Base-by-base conservation (phyloP, 441 rosid species). In the Populus hybrid region DNA sequence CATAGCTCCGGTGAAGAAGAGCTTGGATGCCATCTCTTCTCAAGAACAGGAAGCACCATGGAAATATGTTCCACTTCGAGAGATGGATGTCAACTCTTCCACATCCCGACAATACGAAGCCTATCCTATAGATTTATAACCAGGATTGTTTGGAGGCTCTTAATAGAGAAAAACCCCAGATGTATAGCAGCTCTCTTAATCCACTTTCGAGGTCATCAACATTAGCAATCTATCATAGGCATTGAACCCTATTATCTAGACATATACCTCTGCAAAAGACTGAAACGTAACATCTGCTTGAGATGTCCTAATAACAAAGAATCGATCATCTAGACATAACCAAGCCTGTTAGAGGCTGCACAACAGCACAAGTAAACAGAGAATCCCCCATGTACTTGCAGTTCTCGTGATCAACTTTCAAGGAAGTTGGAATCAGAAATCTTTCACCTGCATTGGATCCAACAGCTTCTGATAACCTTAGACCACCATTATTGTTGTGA, bases 321-420 rank as follows among this genome's bases (percentile, higher is more conserved):
- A 57, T 38, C 59, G 40, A 83, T 89, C 90, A 90, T 76, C 93
- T 87, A 73, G 93, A 89, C 94, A 88, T 84, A 46, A 88, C 87
- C 87, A 90, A 79, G 85, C 84, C 86, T 68, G 91, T 81, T 74
- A 87, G 86, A 36, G 86, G 73, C 14, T 86, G 84, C 75, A 80
- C 88, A 23, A 79, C 89, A 32, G 90, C 74, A 66, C 89, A 79
- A 69, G 82, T 79, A 71, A 90, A 91, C 10, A 84, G 64, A 34
- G 93, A 79, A 74, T 83, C 92, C 63, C 89, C 86, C 72, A 81
- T 63, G 75, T 81, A 88, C 78, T 89, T 91, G 86, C 95, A 92
- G 83, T 87, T 94, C 72, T 92, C 95, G 59, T 81, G 83, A 83
- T 90, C 91, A 46, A 86, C 87, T 83, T 84, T 86, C 35, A 85